Conservation (phyloP, 2,329 filamentous ascomycete genomes). For the Ciborinia camelliae region DNA sequence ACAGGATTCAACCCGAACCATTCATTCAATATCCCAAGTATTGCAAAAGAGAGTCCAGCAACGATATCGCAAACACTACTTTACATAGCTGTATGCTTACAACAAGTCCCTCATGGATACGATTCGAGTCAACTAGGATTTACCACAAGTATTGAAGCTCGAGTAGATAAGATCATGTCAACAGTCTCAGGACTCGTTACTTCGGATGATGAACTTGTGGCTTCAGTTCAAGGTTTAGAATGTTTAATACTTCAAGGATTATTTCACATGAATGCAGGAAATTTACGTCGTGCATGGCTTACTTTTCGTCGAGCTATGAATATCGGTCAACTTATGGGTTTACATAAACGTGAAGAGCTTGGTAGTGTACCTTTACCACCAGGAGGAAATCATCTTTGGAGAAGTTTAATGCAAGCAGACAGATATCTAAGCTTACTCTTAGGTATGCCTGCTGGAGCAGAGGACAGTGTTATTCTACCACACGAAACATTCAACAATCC, state of each 20-base stretch:
- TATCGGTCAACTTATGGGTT: constrained; percentile 41
- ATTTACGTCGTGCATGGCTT: constrained; percentile 50
- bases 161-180: constrained; percentile 33
- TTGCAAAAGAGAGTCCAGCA: constrained; percentile 29
- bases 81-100: constrained; percentile 33
- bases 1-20: constrained; percentile 5
- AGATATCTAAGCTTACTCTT: constrained; percentile 43
- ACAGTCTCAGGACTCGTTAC: constrained; percentile 41
- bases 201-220: constrained; percentile 45
- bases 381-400: constrained; percentile 43
- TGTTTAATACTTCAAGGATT: constrained; percentile 49
- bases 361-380: constrained; percentile 1
- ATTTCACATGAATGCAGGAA: constrained; percentile 47
- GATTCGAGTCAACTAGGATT: constrained; percentile 29
- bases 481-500: constrained; percentile 34
- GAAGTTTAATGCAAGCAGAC: constrained; percentile 45
- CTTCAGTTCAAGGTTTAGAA: constrained; percentile 50
- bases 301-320: constrained; percentile 47
- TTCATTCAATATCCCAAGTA: constrained; percentile 28
- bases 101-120: constrained; percentile 32
- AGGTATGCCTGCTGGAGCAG: constrained; percentile 30
- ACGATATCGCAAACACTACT: constrained; percentile 32
- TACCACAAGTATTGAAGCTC: constrained; percentile 24
- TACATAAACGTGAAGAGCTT: constrained; percentile 27
- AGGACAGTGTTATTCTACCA: constrained; percentile 22